These are phyloP conservation scores for Wickerhamomyces chambardii DNA, from an alignment of 805 yeast genomes.

Conservation along the genomic window DNA sequence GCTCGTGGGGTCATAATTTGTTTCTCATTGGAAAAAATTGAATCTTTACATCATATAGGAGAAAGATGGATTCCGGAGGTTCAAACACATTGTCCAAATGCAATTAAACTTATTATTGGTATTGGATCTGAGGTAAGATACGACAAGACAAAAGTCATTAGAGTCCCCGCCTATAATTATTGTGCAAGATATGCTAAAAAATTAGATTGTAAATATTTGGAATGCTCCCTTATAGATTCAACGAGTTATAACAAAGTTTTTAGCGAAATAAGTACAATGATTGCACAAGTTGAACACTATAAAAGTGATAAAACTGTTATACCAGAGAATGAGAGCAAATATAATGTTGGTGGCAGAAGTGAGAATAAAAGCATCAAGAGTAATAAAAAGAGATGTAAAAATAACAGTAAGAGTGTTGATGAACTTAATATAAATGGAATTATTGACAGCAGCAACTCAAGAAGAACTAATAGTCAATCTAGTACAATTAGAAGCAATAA, in stretches of 20 bases:
- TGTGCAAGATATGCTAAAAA: slow-evolving; percentile 20
- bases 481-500: too few relatives aligned
- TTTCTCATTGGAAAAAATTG: slow-evolving; percentile 24
- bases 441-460: too few relatives aligned
- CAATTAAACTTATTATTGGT: slow-evolving; percentile 27
- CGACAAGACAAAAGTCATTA: slow-evolving; percentile 15
- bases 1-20: slow-evolving; percentile 28
- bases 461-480: too few relatives aligned
- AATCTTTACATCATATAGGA: slow-evolving; percentile 23
- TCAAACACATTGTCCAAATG: slow-evolving; percentile 26
- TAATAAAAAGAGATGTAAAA: too few relatives aligned
- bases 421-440: too few relatives aligned
- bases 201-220: slow-evolving; percentile 24
- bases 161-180: slow-evolving; percentile 17
- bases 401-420: too few relatives aligned
- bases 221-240: slow-evolving; percentile 20
- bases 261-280: slow-evolving; percentile 9
- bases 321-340: too few relatives aligned
- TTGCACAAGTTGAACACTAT: not conserved
- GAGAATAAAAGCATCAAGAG: too few relatives aligned
- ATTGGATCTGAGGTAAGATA: slow-evolving; percentile 26
- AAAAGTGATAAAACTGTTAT: too few relatives aligned
- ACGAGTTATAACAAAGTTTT: slow-evolving; percentile 10
- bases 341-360: too few relatives aligned
- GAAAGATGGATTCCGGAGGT: slow-evolving; percentile 36